Percentiles rank a stretch among this genome's conserved stretches.
phyloP scores from a whole-genome alignment of 768 basidiomycete genomes.

The Trametes punicea region DNA sequence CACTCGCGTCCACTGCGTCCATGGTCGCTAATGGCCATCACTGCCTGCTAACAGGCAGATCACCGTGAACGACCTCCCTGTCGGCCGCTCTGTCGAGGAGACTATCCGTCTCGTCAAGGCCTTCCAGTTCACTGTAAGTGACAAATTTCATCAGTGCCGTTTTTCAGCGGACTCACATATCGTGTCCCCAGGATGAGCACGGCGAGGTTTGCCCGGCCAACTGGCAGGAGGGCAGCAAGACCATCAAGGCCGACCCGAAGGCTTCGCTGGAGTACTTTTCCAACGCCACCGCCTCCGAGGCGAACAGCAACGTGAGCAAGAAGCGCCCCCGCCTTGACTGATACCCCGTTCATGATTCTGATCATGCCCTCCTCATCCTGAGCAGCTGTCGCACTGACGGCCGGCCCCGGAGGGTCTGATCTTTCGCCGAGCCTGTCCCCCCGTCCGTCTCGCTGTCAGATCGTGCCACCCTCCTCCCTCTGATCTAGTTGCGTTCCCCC shows the following conservation, averaged over 20 bases:
- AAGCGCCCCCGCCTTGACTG: slow-evolving; percentile 59
- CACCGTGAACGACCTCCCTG: slow-evolving; percentile 89
- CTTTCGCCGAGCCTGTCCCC: slow-evolving; percentile 15
- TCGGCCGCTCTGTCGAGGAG: slow-evolving; percentile 94
- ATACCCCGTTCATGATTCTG: slow-evolving; percentile 21
- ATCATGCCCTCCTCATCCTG: slow-evolving; percentile 18
- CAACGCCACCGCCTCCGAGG: slow-evolving; percentile 26
- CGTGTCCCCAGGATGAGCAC: slow-evolving; percentile 60
- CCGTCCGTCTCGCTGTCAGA: slow-evolving; percentile 14
- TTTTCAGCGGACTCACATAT: neutral
- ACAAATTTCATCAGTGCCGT: neutral
- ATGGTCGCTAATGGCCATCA: neutral
- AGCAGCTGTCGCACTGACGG: slow-evolving; percentile 20
- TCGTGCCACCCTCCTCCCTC: slow-evolving; percentile 17
- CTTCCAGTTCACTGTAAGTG: slow-evolving; percentile 81
- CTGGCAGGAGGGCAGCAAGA: slow-evolving; percentile 79
- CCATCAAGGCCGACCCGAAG: slow-evolving; percentile 78
- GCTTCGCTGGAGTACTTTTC: slow-evolving; percentile 74
- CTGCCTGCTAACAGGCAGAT: slow-evolving; percentile 52
- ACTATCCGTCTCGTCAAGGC: slow-evolving; percentile 88
- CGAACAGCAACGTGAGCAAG: slow-evolving; percentile 42
- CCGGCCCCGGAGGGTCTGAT: slow-evolving; percentile 17
- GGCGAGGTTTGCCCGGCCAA: slow-evolving; percentile 94
- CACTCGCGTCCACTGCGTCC: neutral
- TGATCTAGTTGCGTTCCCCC: slow-evolving; percentile 17